These are phyloP conservation scores for Alternaria conjuncta DNA, from an alignment of 2,329 filamentous ascomycete genomes.

Conservation along the genomic window DNA sequence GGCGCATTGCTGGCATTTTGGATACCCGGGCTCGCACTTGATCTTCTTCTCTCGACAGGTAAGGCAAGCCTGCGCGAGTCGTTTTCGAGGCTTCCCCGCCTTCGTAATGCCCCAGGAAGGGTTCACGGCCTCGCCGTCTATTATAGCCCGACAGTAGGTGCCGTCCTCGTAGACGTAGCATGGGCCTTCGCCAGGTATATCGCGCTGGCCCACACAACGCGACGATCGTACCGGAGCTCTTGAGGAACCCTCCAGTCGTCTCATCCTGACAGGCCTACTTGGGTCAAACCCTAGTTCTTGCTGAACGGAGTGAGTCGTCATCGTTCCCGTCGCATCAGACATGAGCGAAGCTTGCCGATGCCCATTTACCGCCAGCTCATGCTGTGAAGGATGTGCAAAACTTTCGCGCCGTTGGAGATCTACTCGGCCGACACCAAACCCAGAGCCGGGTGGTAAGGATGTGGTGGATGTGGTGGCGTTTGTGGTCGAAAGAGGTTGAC, in stretches of 20 bases:
- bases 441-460: conserved; percentile 32
- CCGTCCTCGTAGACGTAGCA: conserved; percentile 90
- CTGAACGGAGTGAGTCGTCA: conserved; percentile 25
- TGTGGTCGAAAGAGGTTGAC: conserved; percentile 26
- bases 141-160: conserved; percentile 79
- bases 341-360: conserved; percentile 35
- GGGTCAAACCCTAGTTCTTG: conserved; percentile 40
- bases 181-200: conserved; percentile 77
- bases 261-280: conserved; percentile 35
- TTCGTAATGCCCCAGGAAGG: conserved; percentile 94
- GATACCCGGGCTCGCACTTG: conserved; percentile 89
- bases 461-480: conserved; percentile 30
- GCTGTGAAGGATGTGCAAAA: conserved; percentile 28
- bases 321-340: conserved; percentile 27
- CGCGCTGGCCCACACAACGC: conserved; percentile 50
- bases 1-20: conserved; percentile 88
- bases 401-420: conserved; percentile 34
- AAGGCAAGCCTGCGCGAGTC: conserved; percentile 88
- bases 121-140: conserved; percentile 86
- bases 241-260: conserved; percentile 42
- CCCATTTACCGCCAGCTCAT: conserved; percentile 24
- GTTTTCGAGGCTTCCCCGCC: conserved; percentile 89
- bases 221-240: conserved; percentile 42
- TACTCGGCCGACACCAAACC: conserved; percentile 24
- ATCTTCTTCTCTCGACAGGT: conserved; percentile 97